A percentile compares a stretch with the other conserved stretches of the same genome.
phyloP scores from a whole-genome alignment of 495 filamentous ascomycete genomes.

The Talaromyces stipitatus region DNA sequence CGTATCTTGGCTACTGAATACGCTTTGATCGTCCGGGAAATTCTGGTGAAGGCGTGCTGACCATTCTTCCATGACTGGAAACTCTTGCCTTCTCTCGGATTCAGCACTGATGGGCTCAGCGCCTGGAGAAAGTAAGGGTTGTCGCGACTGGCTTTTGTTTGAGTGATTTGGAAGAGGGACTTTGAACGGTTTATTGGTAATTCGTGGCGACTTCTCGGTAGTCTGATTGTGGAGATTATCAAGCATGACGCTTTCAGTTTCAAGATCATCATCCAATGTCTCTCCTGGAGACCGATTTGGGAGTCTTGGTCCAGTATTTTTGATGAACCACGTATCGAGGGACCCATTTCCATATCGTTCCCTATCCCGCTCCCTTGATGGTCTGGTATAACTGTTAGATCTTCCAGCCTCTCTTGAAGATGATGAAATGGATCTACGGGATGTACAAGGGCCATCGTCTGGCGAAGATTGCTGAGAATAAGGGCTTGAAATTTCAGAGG shows the following conservation, averaged over 20 bases:
- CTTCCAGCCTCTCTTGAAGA: background rate
- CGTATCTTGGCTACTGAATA: slow-evolving; percentile 14
- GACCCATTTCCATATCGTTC: slow-evolving; percentile 32
- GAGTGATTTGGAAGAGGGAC: background rate
- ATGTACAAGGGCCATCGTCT: background rate
- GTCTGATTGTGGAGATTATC: background rate
- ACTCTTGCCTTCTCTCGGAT: slow-evolving; percentile 18
- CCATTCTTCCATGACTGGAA: slow-evolving; percentile 35
- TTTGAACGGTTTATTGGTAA: slow-evolving; percentile 1
- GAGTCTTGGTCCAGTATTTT: background rate
- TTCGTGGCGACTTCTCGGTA: background rate
- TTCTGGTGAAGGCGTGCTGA: slow-evolving; percentile 24
- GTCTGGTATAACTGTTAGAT: slow-evolving; percentile 1
- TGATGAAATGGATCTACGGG: background rate
- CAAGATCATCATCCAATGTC: background rate
- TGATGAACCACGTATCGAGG: slow-evolving; percentile 34
- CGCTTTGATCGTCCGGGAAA: background rate
- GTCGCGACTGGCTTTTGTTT: background rate
- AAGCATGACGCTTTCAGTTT: slow-evolving; percentile 4
- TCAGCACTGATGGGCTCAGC: background rate
- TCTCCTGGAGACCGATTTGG: background rate
- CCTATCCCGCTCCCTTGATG: slow-evolving; percentile 19
- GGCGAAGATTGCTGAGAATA: background rate
- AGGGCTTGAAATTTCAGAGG: background rate
- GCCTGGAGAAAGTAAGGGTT: background rate